Evolutionary conservation across 768 basidiomycete genomes (phyloP).

Genomic region (Leccinum rimulosum): DNA sequence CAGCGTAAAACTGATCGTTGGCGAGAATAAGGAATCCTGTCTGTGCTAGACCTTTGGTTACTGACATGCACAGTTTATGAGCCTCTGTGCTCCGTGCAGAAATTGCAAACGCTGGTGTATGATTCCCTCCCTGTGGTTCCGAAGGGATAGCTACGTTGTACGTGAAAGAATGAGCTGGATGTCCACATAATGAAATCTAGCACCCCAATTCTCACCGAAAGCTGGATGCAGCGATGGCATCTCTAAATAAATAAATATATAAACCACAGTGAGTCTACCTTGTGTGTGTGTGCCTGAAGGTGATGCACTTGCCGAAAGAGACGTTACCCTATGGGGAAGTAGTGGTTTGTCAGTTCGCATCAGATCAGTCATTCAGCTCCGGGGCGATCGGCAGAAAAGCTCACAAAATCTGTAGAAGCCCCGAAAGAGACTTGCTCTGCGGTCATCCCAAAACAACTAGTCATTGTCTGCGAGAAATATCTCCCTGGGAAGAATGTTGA

Average conservation of each 20-base stretch:
- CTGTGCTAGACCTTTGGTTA: constrained; percentile 60
- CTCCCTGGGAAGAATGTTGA: constrained; percentile 39
- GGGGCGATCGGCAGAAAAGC: constrained; percentile 25
- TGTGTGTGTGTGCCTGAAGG: constrained; percentile 2
- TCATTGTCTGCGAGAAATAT: constrained; percentile 49
- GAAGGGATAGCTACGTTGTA: constrained; percentile 64
- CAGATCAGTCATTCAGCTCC: neutral
- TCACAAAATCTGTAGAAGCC: constrained; percentile 79
- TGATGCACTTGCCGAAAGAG: constrained; percentile 51
- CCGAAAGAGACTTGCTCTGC: constrained; percentile 36
- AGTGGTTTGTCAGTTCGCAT: constrained; percentile 12
- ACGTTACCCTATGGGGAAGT: constrained; percentile 61
- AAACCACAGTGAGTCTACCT: constrained; percentile 12
- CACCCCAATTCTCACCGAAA: constrained; percentile 43
- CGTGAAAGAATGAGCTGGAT: constrained; percentile 26
- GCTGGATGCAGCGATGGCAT: constrained; percentile 62
- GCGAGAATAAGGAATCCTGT: constrained; percentile 58
- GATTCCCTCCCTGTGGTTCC: constrained; percentile 67
- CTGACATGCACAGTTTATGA: constrained; percentile 54
- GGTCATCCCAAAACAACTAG: constrained; percentile 42
- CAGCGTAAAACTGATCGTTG: constrained; percentile 53
- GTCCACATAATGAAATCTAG: neutral
- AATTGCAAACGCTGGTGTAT: constrained; percentile 63
- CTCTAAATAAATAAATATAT: constrained; percentile 25
- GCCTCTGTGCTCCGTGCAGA: constrained; percentile 61